A percentile compares a stretch with the other conserved stretches of the same genome.
Conservation (phyloP, 441 rosid genomes). For the Mallotus japonicus region DNA sequence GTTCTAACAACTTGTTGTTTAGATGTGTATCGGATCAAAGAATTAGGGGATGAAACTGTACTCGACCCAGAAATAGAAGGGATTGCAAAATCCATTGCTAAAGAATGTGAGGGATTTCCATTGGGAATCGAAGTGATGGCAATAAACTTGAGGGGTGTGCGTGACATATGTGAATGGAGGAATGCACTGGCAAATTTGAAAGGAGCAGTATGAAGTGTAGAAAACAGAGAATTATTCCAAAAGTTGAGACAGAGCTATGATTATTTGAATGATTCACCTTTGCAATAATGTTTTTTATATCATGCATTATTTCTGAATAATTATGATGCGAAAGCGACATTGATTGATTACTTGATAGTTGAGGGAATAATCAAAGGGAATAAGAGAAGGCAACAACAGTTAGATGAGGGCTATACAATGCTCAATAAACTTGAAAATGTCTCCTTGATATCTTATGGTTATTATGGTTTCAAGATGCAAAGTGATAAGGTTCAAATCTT, state of each 20-base stretch:
- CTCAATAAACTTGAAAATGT: constrained; percentile 14
- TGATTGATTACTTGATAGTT: constrained; percentile 15
- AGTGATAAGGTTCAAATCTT: too few species aligned
- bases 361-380: constrained; percentile 10
- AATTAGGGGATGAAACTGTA: neutral
- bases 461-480: too few species aligned
- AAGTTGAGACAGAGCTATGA: neutral
- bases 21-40: neutral
- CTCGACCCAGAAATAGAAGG: neutral
- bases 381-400: neutral
- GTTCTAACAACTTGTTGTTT: constrained; percentile 5
- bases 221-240: neutral
- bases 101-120: constrained; percentile 5
- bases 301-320: neutral
- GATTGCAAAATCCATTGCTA: neutral
- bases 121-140: neutral
- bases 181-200: neutral
- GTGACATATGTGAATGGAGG: constrained; percentile 1
- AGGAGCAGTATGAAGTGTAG: neutral
- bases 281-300: constrained; percentile 5
- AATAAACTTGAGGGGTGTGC: neutral
- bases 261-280: neutral
- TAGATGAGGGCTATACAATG: constrained; percentile 9
- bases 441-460: constrained; percentile 19
- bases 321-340: neutral